phyloP scores from a whole-genome alignment of 352 stramenopile species.

The Pythium apleroticum region DNA sequence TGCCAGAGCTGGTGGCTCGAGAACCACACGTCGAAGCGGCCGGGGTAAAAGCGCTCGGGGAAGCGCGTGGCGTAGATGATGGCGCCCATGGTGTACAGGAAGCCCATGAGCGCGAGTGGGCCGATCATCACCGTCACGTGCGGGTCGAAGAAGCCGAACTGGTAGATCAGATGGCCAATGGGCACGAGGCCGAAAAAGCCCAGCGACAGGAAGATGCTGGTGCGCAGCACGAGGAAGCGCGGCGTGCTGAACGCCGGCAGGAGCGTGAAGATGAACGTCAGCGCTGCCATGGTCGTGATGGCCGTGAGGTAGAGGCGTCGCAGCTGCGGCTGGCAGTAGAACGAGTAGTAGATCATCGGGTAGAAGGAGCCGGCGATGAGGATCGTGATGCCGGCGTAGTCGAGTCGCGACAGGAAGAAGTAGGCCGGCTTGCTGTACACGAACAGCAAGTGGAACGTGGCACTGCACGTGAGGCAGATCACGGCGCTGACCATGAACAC shows the following conservation, averaged over 20 bases:
- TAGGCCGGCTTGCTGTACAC: constrained; percentile 74
- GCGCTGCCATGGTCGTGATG: constrained; percentile 63
- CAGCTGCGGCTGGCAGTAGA: constrained; percentile 80
- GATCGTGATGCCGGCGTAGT: constrained; percentile 87
- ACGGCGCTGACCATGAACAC: constrained; percentile 85
- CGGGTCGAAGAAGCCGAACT: constrained; percentile 76
- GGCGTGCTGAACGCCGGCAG: constrained; percentile 67
- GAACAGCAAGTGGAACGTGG: constrained; percentile 85
- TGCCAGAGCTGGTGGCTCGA: constrained; percentile 89
- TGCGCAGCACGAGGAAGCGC: constrained; percentile 72
- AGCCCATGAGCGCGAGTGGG: constrained; percentile 69
- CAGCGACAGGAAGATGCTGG: constrained; percentile 73
- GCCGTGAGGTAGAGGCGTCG: constrained; percentile 62
- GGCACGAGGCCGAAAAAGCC: constrained; percentile 83
- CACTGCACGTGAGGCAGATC: constrained; percentile 80
- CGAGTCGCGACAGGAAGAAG: constrained; percentile 75
- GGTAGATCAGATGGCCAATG: constrained; percentile 71
- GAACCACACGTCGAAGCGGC: constrained; percentile 84
- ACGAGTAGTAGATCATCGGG: constrained; percentile 89
- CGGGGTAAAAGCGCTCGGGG: constrained; percentile 82
- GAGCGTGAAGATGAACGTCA: constrained; percentile 75
- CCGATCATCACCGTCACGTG: constrained; percentile 87
- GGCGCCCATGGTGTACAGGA: constrained; percentile 76
- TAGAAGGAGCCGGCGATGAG: constrained; percentile 87
- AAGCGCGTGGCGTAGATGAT: constrained; percentile 87